phyloP scores from a whole-genome alignment of 2,329 filamentous ascomycete species.

The Phyllosticta capitalensis region DNA sequence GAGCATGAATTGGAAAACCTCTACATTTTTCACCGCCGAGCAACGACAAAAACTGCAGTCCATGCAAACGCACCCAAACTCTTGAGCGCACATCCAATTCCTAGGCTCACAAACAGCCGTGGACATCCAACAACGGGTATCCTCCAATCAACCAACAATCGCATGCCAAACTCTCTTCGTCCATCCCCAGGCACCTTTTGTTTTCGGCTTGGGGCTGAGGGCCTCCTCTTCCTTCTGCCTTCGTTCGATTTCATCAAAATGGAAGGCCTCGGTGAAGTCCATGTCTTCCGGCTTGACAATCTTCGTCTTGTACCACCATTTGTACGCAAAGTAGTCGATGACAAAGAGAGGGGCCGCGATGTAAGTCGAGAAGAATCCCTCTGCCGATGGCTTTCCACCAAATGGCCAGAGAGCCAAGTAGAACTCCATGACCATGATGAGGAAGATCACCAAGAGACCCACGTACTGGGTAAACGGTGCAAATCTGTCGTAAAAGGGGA shows the following conservation, averaged over 20 bases:
- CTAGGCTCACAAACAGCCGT: background rate
- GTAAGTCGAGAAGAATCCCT: constrained; percentile 40
- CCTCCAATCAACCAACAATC: background rate
- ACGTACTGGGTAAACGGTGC: constrained; percentile 9
- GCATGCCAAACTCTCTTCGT: background rate
- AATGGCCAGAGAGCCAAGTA: constrained; percentile 41
- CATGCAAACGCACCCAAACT: background rate
- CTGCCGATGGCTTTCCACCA: constrained; percentile 22
- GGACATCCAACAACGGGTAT: background rate
- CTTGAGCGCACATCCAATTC: background rate
- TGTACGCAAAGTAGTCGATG: constrained; percentile 10
- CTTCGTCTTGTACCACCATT: constrained; percentile 10
- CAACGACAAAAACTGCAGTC: background rate
- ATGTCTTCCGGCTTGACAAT: constrained; percentile 6
- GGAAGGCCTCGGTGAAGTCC: constrained; percentile 8
- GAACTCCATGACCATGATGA: constrained; percentile 37
- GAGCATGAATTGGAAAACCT: background rate
- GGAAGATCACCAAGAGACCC: constrained; percentile 20
- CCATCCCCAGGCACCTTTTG: background rate
- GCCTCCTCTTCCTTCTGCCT: constrained; percentile 1
- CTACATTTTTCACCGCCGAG: background rate
- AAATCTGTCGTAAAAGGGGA: constrained; percentile 9
- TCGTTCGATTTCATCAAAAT: constrained; percentile 5
- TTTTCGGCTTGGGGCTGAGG: background rate
- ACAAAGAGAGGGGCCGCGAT: constrained; percentile 24